These are phyloP conservation scores for Penicillium brevicompactum DNA, from an alignment of 2,329 filamentous ascomycete species.

Conservation along the genomic window DNA sequence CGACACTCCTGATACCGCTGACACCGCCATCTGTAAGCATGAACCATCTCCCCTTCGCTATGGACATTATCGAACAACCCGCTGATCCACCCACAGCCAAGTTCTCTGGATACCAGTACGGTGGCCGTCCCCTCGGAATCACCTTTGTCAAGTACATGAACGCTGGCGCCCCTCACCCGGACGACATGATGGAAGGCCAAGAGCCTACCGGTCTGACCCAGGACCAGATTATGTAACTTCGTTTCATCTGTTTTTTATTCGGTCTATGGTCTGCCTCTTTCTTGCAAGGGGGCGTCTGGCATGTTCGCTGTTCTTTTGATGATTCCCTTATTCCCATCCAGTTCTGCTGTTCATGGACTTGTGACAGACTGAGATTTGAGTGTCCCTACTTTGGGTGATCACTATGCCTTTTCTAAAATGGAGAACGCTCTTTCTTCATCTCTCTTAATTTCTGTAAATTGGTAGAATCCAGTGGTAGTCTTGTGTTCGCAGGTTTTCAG, in stretches of 20 bases:
- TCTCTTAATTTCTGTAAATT: no score
- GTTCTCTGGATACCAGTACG: slow-evolving; percentile 97
- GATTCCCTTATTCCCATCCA: slow-evolving; percentile 27
- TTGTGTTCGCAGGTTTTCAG: not conserved
- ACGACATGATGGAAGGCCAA: slow-evolving; percentile 84
- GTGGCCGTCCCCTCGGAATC: slow-evolving; percentile 87
- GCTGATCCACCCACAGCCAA: slow-evolving; percentile 61
- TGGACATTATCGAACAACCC: slow-evolving; percentile 12
- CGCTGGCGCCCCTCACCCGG: slow-evolving; percentile 57
- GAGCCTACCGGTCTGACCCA: slow-evolving; percentile 76
- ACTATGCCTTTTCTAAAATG: slow-evolving; percentile 3
- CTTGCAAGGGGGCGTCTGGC: slow-evolving; percentile 8
- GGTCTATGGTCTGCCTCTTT: slow-evolving; percentile 7
- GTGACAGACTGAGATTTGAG: slow-evolving; percentile 10
- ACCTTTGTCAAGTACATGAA: slow-evolving; percentile 93
- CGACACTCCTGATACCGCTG: slow-evolving; percentile 77
- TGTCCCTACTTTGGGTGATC: slow-evolving; percentile 9
- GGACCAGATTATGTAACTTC: slow-evolving; percentile 88
- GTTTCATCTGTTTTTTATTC: slow-evolving; percentile 5
- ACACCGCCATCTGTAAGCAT: slow-evolving; percentile 76
- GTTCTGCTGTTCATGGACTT: slow-evolving; percentile 7
- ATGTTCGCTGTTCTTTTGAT: slow-evolving; percentile 14
- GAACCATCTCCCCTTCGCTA: not conserved
- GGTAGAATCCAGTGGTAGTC: no score
- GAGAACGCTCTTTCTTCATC: not conserved